Conservation (phyloP, 805 yeast genomes). For the Lipomyces sp. region DNA sequence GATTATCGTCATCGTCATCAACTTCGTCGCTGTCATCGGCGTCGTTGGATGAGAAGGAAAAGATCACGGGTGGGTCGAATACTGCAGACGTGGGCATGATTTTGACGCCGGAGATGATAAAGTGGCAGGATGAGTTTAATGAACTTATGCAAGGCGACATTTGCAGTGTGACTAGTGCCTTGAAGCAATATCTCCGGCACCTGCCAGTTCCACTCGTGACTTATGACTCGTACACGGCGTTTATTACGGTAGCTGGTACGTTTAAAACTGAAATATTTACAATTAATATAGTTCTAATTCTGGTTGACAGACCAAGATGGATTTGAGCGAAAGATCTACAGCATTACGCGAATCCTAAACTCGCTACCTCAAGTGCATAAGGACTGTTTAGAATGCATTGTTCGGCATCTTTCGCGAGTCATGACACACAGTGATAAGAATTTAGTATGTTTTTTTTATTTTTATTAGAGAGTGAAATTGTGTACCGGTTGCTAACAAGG, state of each 20-base stretch:
- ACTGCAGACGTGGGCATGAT: neutral
- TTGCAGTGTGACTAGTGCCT: slow-evolving; percentile 81
- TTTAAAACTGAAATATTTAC: neutral
- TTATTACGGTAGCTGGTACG: slow-evolving; percentile 56
- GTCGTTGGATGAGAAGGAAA: slow-evolving; percentile 10
- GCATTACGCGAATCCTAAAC: slow-evolving; percentile 47
- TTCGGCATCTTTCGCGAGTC: slow-evolving; percentile 69
- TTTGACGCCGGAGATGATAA: slow-evolving; percentile 8
- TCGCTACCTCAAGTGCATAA: slow-evolving; percentile 73
- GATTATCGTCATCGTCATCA: slow-evolving; percentile 4
- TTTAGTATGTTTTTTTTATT: slow-evolving; percentile 45
- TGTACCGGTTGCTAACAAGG: neutral
- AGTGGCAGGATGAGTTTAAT: slow-evolving; percentile 40
- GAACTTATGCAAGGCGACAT: slow-evolving; percentile 64
- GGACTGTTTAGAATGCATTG: slow-evolving; percentile 58
- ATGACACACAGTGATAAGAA: slow-evolving; percentile 59
- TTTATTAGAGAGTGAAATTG: no score
- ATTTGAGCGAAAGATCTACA: slow-evolving; percentile 38
- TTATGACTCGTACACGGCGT: slow-evolving; percentile 66
- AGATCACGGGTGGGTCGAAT: neutral
- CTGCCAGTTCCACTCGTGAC: slow-evolving; percentile 86
- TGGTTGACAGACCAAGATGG: slow-evolving; percentile 15
- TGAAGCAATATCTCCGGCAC: slow-evolving; percentile 84
- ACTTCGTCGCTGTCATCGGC: slow-evolving; percentile 3
- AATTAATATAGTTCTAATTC: slow-evolving; percentile 11